Percentiles rank a stretch among this genome's conserved stretches.
phyloP scores from a whole-genome alignment of 2,329 filamentous ascomycete genomes.

The Fusarium sp. region DNA sequence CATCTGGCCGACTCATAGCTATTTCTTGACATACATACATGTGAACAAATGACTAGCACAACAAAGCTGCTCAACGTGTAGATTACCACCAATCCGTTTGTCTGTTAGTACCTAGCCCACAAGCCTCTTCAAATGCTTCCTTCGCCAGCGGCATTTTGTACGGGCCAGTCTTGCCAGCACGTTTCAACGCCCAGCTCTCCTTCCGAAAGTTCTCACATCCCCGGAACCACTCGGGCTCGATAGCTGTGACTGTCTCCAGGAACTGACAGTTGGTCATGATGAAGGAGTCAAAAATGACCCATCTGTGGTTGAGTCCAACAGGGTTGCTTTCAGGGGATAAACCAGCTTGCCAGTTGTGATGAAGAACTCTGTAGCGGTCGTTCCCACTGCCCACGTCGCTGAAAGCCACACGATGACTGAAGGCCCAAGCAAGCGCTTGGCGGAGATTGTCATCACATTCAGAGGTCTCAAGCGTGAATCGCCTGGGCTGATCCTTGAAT shows the following conservation, averaged over 20 bases:
- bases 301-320: constrained; percentile 92
- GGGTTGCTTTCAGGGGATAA: constrained; percentile 89
- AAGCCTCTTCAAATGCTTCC: not conserved
- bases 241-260: not conserved
- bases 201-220: not conserved
- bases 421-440: constrained; percentile 60
- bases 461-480: not conserved
- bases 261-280: not conserved
- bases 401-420: constrained; percentile 92
- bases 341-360: constrained; percentile 86
- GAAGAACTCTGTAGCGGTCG: constrained; percentile 95
- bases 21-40: not conserved
- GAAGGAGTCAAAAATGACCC: constrained; percentile 76
- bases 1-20: not conserved
- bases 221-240: not conserved
- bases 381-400: constrained; percentile 78
- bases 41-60: not conserved
- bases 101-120: not conserved
- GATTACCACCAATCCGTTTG: not conserved
- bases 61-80: not conserved
- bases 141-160: not conserved
- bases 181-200: not conserved
- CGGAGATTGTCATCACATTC: constrained; percentile 1
- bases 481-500: not conserved
- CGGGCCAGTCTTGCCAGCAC: not conserved